Evolutionary conservation across 1,139 yeast species (phyloP).

Genomic region (Pichia sp.): DNA sequence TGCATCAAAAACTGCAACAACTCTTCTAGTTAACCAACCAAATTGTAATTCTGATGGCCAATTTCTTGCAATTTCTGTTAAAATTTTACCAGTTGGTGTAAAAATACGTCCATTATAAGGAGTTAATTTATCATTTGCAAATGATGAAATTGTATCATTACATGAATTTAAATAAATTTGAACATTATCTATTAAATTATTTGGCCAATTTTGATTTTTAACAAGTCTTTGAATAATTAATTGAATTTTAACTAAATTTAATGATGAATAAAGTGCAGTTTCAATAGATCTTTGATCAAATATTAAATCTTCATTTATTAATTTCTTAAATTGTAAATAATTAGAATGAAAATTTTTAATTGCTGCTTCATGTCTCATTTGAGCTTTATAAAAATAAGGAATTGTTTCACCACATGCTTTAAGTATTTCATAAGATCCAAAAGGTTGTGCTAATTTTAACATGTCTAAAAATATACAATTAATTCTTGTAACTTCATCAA

Average conservation of each 20-base stretch:
- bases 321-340: constrained; percentile 31
- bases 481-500: constrained; percentile 85
- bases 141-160: constrained; percentile 68
- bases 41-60: constrained; percentile 88
- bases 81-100: constrained; percentile 84
- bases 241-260: constrained; percentile 66
- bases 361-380: constrained; percentile 91
- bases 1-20: constrained; percentile 73
- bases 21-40: constrained; percentile 83
- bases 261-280: constrained; percentile 60
- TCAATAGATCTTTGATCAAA: constrained; percentile 61
- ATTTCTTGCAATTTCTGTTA: constrained; percentile 73
- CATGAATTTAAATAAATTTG: constrained; percentile 48
- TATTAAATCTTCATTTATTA: constrained; percentile 4
- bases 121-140: constrained; percentile 51
- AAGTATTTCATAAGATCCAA: constrained; percentile 67
- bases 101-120: constrained; percentile 62
- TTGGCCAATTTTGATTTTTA: constrained; percentile 36
- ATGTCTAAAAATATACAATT: constrained; percentile 80
- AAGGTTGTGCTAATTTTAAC: constrained; percentile 56
- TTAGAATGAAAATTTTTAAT: constrained; percentile 48
- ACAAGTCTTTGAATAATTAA: constrained; percentile 57
- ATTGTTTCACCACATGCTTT: constrained; percentile 74
- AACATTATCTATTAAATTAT: constrained; percentile 28
- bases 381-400: constrained; percentile 88